Conservation (phyloP, 2,329 filamentous ascomycete species). For the Seiridium cupressi region DNA sequence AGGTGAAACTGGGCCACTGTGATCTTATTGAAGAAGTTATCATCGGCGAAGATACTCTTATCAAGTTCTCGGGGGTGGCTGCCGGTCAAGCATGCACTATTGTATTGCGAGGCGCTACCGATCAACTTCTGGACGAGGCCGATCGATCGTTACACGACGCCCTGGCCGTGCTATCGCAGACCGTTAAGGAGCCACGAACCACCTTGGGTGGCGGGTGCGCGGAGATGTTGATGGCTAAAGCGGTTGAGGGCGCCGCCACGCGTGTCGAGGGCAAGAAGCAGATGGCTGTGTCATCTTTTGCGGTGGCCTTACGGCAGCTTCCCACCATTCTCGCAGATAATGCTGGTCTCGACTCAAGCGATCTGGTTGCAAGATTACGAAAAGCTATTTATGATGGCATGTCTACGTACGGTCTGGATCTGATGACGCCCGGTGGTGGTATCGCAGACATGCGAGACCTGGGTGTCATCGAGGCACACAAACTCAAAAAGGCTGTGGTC, state of each 20-base stretch:
- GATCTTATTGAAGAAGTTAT: slow-evolving; percentile 97
- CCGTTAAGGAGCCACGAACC: slow-evolving; percentile 88
- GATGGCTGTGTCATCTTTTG: slow-evolving; percentile 87
- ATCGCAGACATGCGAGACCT: slow-evolving; percentile 95
- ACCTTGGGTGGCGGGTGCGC: slow-evolving; percentile 94
- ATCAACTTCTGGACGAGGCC: slow-evolving; percentile 94
- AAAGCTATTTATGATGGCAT: slow-evolving; percentile 95
- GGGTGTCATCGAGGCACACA: slow-evolving; percentile 96
- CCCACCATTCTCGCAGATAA: slow-evolving; percentile 98
- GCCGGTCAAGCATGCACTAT: slow-evolving; percentile 95
- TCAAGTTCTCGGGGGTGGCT: slow-evolving; percentile 95
- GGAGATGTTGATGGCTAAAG: slow-evolving; percentile 99
- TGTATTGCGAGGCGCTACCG: slow-evolving; percentile 91
- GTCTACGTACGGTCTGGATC: slow-evolving; percentile 86
- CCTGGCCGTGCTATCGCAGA: slow-evolving; percentile 93
- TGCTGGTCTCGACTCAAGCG: slow-evolving; percentile 91
- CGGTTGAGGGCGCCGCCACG: slow-evolving; percentile 88
- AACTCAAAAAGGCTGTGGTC: slow-evolving; percentile 97
- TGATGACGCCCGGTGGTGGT: slow-evolving; percentile 85
- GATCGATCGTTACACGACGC: slow-evolving; percentile 96
- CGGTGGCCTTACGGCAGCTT: slow-evolving; percentile 83
- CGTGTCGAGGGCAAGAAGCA: slow-evolving; percentile 97
- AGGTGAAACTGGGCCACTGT: slow-evolving; percentile 93
- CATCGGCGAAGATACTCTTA: slow-evolving; percentile 95
- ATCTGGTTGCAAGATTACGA: slow-evolving; percentile 85